phyloP scores from a whole-genome alignment of 2,329 filamentous ascomycete genomes.

The Epichloe typhina region DNA sequence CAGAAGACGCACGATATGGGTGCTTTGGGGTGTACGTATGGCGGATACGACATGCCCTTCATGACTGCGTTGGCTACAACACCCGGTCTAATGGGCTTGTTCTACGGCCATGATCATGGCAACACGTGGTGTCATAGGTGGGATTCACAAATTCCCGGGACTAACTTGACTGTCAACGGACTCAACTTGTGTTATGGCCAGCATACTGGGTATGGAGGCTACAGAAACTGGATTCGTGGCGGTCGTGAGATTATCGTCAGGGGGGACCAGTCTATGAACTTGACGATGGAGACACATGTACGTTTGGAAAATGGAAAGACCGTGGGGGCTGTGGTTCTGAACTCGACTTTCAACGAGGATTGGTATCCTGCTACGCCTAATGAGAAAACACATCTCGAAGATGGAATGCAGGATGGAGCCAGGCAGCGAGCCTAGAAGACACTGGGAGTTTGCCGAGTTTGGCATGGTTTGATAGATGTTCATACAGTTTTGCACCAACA shows the following conservation, averaged over 20 bases:
- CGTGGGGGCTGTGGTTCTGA: slow-evolving; percentile 36
- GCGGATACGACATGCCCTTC: slow-evolving; percentile 43
- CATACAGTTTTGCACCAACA: too few relatives aligned
- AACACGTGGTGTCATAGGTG: slow-evolving; percentile 44
- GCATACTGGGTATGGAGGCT: slow-evolving; percentile 57
- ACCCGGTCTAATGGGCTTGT: slow-evolving; percentile 40
- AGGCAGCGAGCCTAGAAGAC: too few relatives aligned
- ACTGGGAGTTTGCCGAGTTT: too few relatives aligned
- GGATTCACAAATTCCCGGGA: slow-evolving; percentile 22
- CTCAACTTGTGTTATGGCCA: slow-evolving; percentile 45
- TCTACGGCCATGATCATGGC: slow-evolving; percentile 55
- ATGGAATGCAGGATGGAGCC: not conserved
- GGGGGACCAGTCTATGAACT: slow-evolving; percentile 25
- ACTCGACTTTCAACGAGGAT: slow-evolving; percentile 42
- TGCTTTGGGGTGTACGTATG: slow-evolving; percentile 26
- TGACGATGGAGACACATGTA: slow-evolving; percentile 44
- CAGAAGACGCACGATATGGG: not conserved
- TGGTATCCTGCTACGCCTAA: slow-evolving; percentile 29
- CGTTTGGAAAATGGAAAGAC: slow-evolving; percentile 37
- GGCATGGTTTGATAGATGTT: too few relatives aligned
- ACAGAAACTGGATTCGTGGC: slow-evolving; percentile 50
- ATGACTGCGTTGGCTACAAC: slow-evolving; percentile 47
- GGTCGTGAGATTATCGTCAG: slow-evolving; percentile 38
- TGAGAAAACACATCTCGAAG: slow-evolving; percentile 12
- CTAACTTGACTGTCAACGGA: slow-evolving; percentile 26